Evolutionary conservation across 345 rosid genomes (phyloP).

Genomic region (Rhizophora mangle): DNA sequence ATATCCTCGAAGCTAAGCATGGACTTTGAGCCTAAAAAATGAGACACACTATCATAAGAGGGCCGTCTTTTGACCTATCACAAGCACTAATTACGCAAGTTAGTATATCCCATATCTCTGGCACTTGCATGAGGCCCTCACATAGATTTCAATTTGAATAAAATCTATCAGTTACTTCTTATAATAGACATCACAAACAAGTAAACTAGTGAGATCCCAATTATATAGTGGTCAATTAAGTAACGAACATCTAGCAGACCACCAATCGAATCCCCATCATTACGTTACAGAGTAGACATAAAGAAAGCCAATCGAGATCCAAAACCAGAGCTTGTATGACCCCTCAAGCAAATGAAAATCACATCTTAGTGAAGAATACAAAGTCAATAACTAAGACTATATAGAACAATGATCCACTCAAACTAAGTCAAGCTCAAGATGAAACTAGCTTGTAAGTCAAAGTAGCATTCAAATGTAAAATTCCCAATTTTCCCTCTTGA

Average conservation of each 20-base stretch:
- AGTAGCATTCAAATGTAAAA: too few species aligned
- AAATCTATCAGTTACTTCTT: constrained; percentile 16
- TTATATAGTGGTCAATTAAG: not conserved
- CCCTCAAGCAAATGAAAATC: too few species aligned
- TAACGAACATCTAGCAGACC: not conserved
- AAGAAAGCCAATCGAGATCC: not conserved
- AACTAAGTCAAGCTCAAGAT: too few species aligned
- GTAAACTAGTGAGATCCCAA: not conserved
- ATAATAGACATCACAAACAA: not conserved
- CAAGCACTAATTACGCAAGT: not conserved
- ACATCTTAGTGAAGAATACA: too few species aligned
- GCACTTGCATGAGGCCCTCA: not conserved
- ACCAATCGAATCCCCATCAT: not conserved
- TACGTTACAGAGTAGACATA: not conserved
- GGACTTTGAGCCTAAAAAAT: constrained; percentile 27
- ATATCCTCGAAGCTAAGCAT: constrained; percentile 29
- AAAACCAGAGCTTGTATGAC: not conserved
- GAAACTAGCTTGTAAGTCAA: too few species aligned
- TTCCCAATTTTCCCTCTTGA: too few species aligned
- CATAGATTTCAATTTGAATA: not conserved
- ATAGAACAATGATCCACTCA: too few species aligned
- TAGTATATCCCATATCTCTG: not conserved
- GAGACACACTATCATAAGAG: not conserved
- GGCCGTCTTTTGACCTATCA: not conserved
- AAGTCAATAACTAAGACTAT: too few species aligned